phyloP scores from a whole-genome alignment of 163 green algal genomes.

The Scenedesmus sp. region DNA sequence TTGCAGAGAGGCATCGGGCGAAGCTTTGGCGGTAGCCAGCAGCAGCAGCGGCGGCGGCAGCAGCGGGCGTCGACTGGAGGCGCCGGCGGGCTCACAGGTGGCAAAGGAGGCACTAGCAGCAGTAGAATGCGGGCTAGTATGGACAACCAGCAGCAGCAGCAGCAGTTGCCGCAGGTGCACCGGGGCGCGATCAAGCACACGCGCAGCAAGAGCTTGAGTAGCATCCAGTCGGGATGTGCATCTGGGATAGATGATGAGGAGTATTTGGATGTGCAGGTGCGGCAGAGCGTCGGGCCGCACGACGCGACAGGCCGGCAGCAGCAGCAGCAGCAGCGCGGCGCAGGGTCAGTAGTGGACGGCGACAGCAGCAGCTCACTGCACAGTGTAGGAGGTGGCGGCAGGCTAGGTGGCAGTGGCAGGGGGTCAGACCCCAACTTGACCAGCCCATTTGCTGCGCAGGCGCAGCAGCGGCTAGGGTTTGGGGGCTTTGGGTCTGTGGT shows the following conservation, averaged over 20 bases:
- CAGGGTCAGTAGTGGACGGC: not conserved
- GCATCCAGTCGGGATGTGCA: not conserved
- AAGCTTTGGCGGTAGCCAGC: not conserved
- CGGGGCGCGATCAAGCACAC: not conserved
- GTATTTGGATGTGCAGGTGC: not conserved
- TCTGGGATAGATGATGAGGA: slow-evolving; percentile 18
- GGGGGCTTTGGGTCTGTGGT: slow-evolving; percentile 26
- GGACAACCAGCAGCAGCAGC: slow-evolving; percentile 5
- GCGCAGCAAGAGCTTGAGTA: slow-evolving; percentile 34
- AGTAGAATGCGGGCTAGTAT: not conserved
- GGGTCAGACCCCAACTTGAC: not conserved
- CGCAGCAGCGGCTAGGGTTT: slow-evolving; percentile 16
- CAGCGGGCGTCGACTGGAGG: not conserved
- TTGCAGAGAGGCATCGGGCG: not conserved
- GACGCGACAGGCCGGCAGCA: not conserved
- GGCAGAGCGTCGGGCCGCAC: not conserved
- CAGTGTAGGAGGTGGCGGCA: not conserved
- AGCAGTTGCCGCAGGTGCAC: not conserved
- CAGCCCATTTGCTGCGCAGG: slow-evolving; percentile 27
- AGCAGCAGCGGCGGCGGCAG: slow-evolving; percentile 9
- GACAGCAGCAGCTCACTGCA: slow-evolving; percentile 16
- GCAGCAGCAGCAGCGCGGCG: not conserved
- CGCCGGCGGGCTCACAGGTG: not conserved
- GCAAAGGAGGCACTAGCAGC: not conserved
- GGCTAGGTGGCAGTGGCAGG: not conserved